Base-by-base conservation (phyloP, 148 eudicot genomes). In the Chenopodium album region DNA sequence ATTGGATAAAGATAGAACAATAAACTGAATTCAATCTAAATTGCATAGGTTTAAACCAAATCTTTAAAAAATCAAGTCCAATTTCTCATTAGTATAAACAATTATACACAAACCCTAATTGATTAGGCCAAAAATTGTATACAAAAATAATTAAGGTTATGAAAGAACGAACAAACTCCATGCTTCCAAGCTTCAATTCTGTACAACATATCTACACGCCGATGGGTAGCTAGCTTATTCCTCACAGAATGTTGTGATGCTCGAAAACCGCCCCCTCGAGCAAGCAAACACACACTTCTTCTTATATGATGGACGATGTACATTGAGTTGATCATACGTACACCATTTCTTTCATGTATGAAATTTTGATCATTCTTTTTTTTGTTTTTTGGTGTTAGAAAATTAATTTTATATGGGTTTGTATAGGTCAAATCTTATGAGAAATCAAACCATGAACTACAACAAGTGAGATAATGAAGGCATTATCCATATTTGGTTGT, bases 381-480 rank as follows among this genome's bases (percentile, higher is more conserved):
- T 48, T 48, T 48, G 2, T 48, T 8, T 48, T 48, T 48, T 48
- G 62, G 22, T 56, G 62, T 17, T 56, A 56, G 7, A 37, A 37
- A 37, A 5, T 37, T 37, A 37, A 37, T 37, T 56, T 14, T 56
- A 14, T 17, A 62, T 20, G 65, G 23, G 9, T 62, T 22, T 62
- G 23, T 22, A 62, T 62, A 62, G 4, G 59, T 86, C 75, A 92
- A 34, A 88, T 73, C 74, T 77, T 89, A 37, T 76, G 83, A 9
- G 80, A 67, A 64, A 90, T 89, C n/a, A 93, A 83, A 4, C 89
- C 91, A 88, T 88, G 87, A 47, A 89, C 88, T 22, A 87, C 89
- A 4, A 89, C 89, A 78, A 93, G 93, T 34, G 94, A 89, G 80
- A 89, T 86, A 37, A 93, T 79, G 32, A 93, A 82, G 47, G 93